Conservation (phyloP, 805 yeast species). For the Lipomyces anomalus region DNA sequence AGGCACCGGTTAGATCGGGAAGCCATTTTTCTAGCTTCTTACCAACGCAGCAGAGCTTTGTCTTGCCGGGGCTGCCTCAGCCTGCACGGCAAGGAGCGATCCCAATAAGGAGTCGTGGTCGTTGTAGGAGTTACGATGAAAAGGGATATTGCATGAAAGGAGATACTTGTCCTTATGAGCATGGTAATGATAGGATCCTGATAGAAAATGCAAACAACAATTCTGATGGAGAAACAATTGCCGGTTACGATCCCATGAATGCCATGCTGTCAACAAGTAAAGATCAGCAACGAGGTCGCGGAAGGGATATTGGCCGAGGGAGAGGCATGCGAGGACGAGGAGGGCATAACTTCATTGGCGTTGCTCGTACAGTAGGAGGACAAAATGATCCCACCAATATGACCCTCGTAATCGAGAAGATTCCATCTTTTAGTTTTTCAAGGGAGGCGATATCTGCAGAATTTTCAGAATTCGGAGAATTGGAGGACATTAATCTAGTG, state of each 20-base stretch:
- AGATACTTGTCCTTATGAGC: slow-evolving; percentile 24
- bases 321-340: slow-evolving; percentile 12
- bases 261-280: background rate
- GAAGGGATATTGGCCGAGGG: slow-evolving; percentile 15
- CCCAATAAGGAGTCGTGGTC: slow-evolving; percentile 4
- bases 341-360: background rate
- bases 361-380: slow-evolving; percentile 2
- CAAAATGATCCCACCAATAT: slow-evolving; percentile 28
- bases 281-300: slow-evolving; percentile 6
- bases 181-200: slow-evolving; percentile 18
- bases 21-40: no score
- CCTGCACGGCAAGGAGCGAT: slow-evolving; percentile 1
- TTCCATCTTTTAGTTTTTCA: slow-evolving; percentile 41
- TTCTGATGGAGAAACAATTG: background rate
- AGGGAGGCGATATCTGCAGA: slow-evolving; percentile 34
- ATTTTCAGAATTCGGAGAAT: slow-evolving; percentile 41
- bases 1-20: no score
- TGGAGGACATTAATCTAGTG: slow-evolving; percentile 33
- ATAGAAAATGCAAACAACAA: slow-evolving; percentile 6
- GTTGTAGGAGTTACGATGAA: slow-evolving; percentile 20
- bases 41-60: no score
- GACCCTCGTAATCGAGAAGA: slow-evolving; percentile 38
- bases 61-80: background rate
- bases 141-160: slow-evolving; percentile 22
- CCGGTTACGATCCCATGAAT: background rate